phyloP scores from a whole-genome alignment of 1,284 basidiomycete genomes.

The Pterulicium gracile region DNA sequence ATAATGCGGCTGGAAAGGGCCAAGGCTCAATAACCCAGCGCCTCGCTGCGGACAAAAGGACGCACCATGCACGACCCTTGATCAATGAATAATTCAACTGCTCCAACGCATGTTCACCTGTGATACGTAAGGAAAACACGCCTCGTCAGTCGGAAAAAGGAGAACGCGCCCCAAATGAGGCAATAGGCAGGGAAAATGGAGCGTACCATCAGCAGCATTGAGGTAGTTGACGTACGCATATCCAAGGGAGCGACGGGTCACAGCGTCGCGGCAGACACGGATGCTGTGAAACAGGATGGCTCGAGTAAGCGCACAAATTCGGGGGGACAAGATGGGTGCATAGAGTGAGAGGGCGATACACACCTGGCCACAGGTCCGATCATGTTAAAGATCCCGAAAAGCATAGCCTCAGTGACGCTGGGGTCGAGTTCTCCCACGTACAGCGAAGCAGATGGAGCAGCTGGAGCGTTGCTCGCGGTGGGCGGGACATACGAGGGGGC shows the following conservation, averaged over 20 bases:
- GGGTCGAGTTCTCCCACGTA: conserved; percentile 99
- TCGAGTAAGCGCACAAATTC: conserved; percentile 3
- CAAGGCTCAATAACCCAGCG: not conserved
- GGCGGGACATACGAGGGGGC: conserved; percentile 39
- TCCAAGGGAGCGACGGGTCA: conserved; percentile 97
- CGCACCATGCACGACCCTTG: conserved; percentile 92
- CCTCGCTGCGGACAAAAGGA: conserved; percentile 8
- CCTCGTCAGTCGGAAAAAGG: no score
- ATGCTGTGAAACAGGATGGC: conserved; percentile 45
- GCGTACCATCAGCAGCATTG: conserved; percentile 84
- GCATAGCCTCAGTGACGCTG: conserved; percentile 97
- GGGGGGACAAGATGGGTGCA: conserved; percentile 9
- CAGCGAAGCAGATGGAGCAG: conserved; percentile 83
- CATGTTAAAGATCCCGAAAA: conserved; percentile 99
- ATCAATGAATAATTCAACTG: conserved; percentile 99
- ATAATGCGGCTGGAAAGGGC: conserved; percentile 79
- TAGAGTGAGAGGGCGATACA: no score
- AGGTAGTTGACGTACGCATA: conserved; percentile 99
- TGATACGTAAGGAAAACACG: no score
- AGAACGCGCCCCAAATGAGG: conserved; percentile 10
- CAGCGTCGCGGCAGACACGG: conserved; percentile 99
- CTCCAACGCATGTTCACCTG: conserved; percentile 95
- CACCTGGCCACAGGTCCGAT: conserved; percentile 96
- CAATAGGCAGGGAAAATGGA: conserved; percentile 4
- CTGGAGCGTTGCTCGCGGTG: conserved; percentile 38